A percentile compares a stretch with the other conserved stretches of the same genome.
These are phyloP conservation scores for Hymenoscyphus fructigenus DNA, from an alignment of 2,329 filamentous ascomycete genomes.

Conservation along the genomic window DNA sequence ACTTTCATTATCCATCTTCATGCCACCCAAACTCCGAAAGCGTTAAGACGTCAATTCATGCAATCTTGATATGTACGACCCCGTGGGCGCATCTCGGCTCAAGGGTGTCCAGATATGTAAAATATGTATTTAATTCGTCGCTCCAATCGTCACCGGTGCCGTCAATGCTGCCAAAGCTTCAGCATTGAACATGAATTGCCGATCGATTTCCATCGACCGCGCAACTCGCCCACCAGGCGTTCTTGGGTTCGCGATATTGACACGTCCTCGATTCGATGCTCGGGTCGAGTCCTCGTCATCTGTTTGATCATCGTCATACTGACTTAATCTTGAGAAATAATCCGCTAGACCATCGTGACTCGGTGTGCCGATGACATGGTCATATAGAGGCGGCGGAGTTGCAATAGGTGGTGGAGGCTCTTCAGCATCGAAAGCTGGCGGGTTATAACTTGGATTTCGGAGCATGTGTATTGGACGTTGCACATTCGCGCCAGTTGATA, in stretches of 20 bases:
- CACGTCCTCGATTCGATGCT: slow-evolving; percentile 31
- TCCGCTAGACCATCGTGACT: slow-evolving; percentile 60
- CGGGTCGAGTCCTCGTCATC: slow-evolving; percentile 33
- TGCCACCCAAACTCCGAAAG: not conserved
- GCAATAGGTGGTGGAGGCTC: slow-evolving; percentile 66
- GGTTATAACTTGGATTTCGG: slow-evolving; percentile 67
- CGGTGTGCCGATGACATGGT: slow-evolving; percentile 56
- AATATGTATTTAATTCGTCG: not conserved
- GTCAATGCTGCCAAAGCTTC: not conserved
- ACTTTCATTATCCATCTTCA: slow-evolving; percentile 1
- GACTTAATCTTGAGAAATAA: slow-evolving; percentile 55
- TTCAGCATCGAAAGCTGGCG: slow-evolving; percentile 68
- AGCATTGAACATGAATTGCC: slow-evolving; percentile 36
- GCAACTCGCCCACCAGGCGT: slow-evolving; percentile 36
- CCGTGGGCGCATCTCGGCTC: not conserved
- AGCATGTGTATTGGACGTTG: slow-evolving; percentile 63
- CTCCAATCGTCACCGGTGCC: not conserved
- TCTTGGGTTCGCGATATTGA: slow-evolving; percentile 36
- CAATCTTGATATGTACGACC: slow-evolving; percentile 1
- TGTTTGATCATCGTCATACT: slow-evolving; percentile 33
- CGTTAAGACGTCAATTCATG: not conserved
- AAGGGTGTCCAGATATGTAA: not conserved
- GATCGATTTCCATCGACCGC: slow-evolving; percentile 38
- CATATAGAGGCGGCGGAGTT: slow-evolving; percentile 70
- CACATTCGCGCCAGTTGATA: slow-evolving; percentile 29